Evolutionary conservation across 2,329 filamentous ascomycete genomes (phyloP).

Genomic region (Pseudogymnoascus sp.): DNA sequence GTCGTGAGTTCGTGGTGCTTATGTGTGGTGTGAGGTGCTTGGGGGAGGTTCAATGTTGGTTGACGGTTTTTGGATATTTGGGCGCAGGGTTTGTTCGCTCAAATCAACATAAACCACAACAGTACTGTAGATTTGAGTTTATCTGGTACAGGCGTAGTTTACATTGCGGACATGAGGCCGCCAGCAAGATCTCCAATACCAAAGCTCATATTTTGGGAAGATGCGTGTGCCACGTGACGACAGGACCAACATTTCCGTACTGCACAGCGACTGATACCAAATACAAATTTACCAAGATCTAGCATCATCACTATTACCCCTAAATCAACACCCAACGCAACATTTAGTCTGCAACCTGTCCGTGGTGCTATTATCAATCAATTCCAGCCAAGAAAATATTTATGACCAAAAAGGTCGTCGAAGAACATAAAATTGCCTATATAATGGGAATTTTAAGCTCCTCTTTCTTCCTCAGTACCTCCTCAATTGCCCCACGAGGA

Average conservation of each 20-base stretch:
- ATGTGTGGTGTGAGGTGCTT: background rate
- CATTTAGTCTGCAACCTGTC: background rate
- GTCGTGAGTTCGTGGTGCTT: background rate
- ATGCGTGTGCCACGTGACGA: background rate
- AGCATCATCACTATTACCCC: background rate
- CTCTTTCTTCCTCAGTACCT: slow-evolving; percentile 44
- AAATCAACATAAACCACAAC: background rate
- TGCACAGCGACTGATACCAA: background rate
- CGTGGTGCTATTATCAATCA: background rate
- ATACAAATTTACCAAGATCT: background rate
- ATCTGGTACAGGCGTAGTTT: background rate
- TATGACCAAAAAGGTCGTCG: background rate
- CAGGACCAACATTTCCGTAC: background rate
- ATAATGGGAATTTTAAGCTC: slow-evolving; percentile 43
- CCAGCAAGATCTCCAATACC: background rate
- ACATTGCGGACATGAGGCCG: background rate
- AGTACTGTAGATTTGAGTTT: background rate
- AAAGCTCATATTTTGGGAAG: background rate
- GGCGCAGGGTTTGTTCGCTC: background rate
- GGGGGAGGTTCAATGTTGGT: background rate
- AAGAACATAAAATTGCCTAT: background rate
- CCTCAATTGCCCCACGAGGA: slow-evolving; percentile 50
- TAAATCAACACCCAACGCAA: background rate
- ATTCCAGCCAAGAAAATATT: background rate
- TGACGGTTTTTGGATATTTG: background rate